A percentile compares a stretch with the other conserved stretches of the same genome.
Evolutionary conservation across 1,284 basidiomycete genomes (phyloP).

Genomic region (Crucibulum parvulum): DNA sequence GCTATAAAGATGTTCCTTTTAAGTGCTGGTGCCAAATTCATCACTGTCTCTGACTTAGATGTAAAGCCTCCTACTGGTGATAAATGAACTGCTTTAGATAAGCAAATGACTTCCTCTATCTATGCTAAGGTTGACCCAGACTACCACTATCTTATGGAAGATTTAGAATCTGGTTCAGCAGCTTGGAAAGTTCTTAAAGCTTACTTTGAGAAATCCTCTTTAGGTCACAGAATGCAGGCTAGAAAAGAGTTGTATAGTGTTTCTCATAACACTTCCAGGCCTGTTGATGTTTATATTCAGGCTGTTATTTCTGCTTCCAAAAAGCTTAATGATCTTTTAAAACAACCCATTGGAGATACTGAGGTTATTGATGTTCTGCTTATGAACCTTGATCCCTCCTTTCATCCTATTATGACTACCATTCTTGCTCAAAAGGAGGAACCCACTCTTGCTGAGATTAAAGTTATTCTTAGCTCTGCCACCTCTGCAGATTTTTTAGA

Average conservation of each 20-base stretch:
- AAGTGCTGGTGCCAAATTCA: conserved; percentile 10
- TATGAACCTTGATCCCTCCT: conserved; percentile 24
- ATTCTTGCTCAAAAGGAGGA: conserved; percentile 13
- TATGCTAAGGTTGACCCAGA: conserved; percentile 5
- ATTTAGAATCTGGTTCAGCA: conserved; percentile 8
- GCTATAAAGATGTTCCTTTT: conserved; percentile 15
- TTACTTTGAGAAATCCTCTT: conserved; percentile 11
- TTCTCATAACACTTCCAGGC: conserved; percentile 12
- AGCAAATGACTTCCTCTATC: conserved; percentile 5
- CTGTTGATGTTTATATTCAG: conserved; percentile 18
- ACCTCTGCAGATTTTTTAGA: conserved; percentile 1
- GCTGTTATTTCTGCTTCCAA: conserved; percentile 5
- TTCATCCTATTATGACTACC: conserved; percentile 13
- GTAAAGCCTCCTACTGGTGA: neutral
- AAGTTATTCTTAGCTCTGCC: conserved; percentile 10
- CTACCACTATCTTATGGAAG: conserved; percentile 16
- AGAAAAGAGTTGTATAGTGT: conserved; percentile 9
- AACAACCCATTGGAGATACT: conserved; percentile 12
- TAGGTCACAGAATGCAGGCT: conserved; percentile 9
- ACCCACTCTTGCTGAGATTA: conserved; percentile 12
- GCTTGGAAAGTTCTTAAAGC: conserved; percentile 10
- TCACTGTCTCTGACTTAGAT: conserved; percentile 2
- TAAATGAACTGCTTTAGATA: conserved; percentile 4
- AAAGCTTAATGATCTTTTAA: conserved; percentile 11
- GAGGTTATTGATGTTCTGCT: conserved; percentile 28